Percentiles rank a stretch among this genome's conserved stretches.
These are phyloP conservation scores for Erythrobasidium hasegawianum DNA, from an alignment of 1,284 basidiomycete genomes.

Conservation along the genomic window DNA sequence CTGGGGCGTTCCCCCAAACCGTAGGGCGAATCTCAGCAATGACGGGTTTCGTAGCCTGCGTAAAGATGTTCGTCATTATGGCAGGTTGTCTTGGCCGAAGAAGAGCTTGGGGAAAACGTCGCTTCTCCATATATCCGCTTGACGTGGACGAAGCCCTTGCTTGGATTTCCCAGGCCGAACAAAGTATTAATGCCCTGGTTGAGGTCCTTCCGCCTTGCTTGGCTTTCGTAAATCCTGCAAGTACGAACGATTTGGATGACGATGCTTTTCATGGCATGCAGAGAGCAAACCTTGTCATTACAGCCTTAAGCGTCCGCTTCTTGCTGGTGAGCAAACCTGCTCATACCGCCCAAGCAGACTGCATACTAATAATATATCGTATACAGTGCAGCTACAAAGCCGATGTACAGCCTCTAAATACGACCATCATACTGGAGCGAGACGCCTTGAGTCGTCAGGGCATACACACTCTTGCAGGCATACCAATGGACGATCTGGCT, in stretches of 20 bases:
- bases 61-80: slow-evolving; percentile 4
- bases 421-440: background rate
- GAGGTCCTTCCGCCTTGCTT: slow-evolving; percentile 8
- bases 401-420: background rate
- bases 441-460: slow-evolving; percentile 12
- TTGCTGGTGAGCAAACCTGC: slow-evolving; percentile 1
- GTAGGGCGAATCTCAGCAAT: slow-evolving; percentile 28
- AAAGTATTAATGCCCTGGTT: slow-evolving; percentile 4
- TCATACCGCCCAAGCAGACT: background rate
- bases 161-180: slow-evolving; percentile 19
- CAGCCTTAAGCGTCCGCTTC: slow-evolving; percentile 13
- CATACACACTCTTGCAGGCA: slow-evolving; percentile 22
- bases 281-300: slow-evolving; percentile 20
- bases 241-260: background rate
- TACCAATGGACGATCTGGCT: slow-evolving; percentile 24
- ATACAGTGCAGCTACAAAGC: background rate
- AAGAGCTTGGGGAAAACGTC: background rate
- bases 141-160: background rate
- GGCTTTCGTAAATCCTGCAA: slow-evolving; percentile 12
- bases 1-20: slow-evolving; percentile 47
- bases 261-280: slow-evolving; percentile 19
- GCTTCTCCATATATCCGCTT: background rate
- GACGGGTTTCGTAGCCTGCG: slow-evolving; percentile 16
- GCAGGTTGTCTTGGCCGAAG: background rate
- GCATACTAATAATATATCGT: background rate